phyloP scores from a whole-genome alignment of 1,139 yeast species.

The Eremothecium gossypii region DNA sequence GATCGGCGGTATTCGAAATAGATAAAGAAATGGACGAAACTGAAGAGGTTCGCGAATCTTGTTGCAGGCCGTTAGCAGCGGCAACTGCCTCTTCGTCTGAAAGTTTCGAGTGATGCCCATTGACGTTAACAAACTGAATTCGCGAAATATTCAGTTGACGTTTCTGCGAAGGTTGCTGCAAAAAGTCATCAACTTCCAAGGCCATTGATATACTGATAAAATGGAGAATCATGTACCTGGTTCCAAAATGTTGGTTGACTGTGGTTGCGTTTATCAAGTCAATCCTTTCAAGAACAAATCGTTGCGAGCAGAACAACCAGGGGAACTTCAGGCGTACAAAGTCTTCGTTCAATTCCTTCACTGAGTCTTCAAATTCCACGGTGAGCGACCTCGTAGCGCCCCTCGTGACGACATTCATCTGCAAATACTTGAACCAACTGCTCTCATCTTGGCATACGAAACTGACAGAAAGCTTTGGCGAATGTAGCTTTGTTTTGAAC shows the following conservation, averaged over 20 bases:
- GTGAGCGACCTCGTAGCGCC: constrained; percentile 27
- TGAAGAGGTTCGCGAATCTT: constrained; percentile 1
- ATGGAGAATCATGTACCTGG: constrained; percentile 72
- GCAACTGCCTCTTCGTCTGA: constrained; percentile 1
- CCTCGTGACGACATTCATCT: constrained; percentile 13
- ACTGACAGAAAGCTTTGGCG: constrained; percentile 43
- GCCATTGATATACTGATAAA: constrained; percentile 79
- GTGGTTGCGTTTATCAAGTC: constrained; percentile 44
- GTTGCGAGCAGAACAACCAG: constrained; percentile 21
- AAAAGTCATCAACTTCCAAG: constrained; percentile 64
- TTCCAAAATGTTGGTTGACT: constrained; percentile 49
- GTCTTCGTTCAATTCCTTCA: constrained; percentile 30
- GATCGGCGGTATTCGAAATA: constrained; percentile 2
- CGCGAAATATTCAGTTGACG: constrained; percentile 39
- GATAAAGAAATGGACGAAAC: constrained; percentile 3
- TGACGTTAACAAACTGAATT: constrained; percentile 47
- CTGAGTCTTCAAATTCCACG: constrained; percentile 17
- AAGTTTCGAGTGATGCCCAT: constrained; percentile 1
- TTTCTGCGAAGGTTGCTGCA: constrained; percentile 39
- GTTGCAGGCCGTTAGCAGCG: constrained; percentile 1
- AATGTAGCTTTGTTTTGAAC: constrained; percentile 35
- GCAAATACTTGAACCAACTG: constrained; percentile 6
- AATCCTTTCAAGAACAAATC: constrained; percentile 65
- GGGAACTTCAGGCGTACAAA: constrained; percentile 51
- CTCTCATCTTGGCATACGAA: constrained; percentile 51